Base-by-base conservation (phyloP, 805 yeast species). In the Blastobotrys muscicola region DNA sequence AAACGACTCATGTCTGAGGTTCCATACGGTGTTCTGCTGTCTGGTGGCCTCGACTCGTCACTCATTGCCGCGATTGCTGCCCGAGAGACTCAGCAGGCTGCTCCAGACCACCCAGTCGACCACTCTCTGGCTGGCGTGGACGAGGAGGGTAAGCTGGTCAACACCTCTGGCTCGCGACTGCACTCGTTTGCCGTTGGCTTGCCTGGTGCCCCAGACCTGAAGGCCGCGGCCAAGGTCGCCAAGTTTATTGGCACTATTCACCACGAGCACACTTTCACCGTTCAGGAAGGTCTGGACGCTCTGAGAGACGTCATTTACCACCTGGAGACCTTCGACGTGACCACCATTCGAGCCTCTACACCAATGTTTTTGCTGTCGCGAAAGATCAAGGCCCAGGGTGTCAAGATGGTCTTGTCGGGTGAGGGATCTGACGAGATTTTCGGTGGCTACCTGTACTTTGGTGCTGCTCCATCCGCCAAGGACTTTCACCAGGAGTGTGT, bases 1-100 rank as follows among this genome's bases (percentile, higher is more conserved):
- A 92, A 92, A 84, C 83, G 98, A 75, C 76, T 92, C 59, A 92
- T 92, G 99, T 92, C 97, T 45, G 99, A 92, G 72, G 99, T 92
- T 49, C 97, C 99, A 45, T 92, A 85, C 66, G 99, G 99, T 71
- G 99, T 92, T 38, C 72, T 92, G 55, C 73, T 92, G 54, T 86
- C 96, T 15, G 99, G 99, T 63, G 99, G 99, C 53, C 76, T 92
- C 60, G 99, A 92, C 66, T 87, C 97, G 38, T 86, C 96, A 15
- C 74, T 92, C 66, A 92, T 92, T 64, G 98, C 98, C 13, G 67
- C 98, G 37, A 92, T 92, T 60, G 98, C 97, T 42, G 92, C 97
- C 29, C 77, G 97, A 64, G 99, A 92, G 71, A 85, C 97, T 47
- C 76, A 76, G 49, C 80, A 78, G 67, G 92, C 94, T 41, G 75